These are phyloP conservation scores for Coemansia interrupta DNA, from an alignment of 192 early-diverging fungal species.

Conservation along the genomic window DNA sequence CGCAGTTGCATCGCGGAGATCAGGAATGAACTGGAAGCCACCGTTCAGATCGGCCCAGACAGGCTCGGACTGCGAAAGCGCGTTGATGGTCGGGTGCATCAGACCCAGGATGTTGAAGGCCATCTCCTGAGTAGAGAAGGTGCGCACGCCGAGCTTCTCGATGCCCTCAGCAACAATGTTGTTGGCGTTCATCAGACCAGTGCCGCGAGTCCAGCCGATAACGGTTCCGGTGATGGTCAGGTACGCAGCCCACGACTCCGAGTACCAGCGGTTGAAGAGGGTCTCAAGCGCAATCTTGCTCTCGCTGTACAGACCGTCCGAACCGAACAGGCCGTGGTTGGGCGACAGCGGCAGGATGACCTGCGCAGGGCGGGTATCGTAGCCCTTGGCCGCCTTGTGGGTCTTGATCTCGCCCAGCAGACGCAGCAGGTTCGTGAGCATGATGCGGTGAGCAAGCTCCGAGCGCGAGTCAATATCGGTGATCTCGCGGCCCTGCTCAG, in stretches of 20 bases:
- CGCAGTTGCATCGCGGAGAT: conserved; percentile 75
- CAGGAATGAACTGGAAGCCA: conserved; percentile 83
- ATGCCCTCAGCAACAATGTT: conserved; percentile 91
- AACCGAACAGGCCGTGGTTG: conserved; percentile 94
- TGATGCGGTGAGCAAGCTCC: conserved; percentile 90
- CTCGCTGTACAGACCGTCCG: conserved; percentile 90
- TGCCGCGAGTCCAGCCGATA: conserved; percentile 96
- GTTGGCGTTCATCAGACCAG: conserved; percentile 91
- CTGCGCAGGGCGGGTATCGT: conserved; percentile 86
- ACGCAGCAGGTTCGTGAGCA: conserved; percentile 91
- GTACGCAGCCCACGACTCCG: conserved; percentile 87
- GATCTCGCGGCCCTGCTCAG: conserved; percentile 85
- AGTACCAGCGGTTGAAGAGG: conserved; percentile 88
- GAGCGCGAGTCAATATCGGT: conserved; percentile 83
- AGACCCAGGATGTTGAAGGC: conserved; percentile 93
- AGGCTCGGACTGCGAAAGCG: conserved; percentile 72
- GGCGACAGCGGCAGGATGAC: conserved; percentile 89
- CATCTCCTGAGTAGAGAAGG: conserved; percentile 93
- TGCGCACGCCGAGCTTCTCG: conserved; percentile 86
- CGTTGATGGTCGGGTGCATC: conserved; percentile 79
- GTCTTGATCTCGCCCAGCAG: conserved; percentile 84
- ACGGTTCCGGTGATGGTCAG: conserved; percentile 87
- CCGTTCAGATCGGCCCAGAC: conserved; percentile 94
- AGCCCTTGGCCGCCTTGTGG: conserved; percentile 76
- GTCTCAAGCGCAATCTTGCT: conserved; percentile 94